phyloP scores from a whole-genome alignment of 352 stramenopile species.

The Nothophytophthora sp. region DNA sequence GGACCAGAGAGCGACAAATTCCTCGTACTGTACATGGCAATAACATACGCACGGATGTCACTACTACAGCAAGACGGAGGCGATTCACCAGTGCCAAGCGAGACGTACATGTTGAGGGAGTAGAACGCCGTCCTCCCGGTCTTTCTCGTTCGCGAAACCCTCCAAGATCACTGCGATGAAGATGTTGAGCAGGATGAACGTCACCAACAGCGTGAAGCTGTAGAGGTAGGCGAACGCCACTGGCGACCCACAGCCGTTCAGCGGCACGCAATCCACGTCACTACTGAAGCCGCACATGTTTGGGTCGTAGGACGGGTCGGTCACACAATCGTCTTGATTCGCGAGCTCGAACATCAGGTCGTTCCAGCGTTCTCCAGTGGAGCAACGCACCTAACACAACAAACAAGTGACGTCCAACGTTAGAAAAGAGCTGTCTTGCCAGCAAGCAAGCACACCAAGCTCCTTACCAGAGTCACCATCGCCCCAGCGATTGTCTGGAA shows the following conservation, averaged over 20 bases:
- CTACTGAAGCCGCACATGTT: conserved; percentile 65
- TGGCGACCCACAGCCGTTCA: conserved; percentile 72
- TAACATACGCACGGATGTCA: not conserved
- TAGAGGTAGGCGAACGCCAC: conserved; percentile 84
- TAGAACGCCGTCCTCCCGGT: conserved; percentile 58
- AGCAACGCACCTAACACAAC: conserved; percentile 80
- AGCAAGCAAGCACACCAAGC: not conserved
- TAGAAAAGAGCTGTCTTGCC: not conserved
- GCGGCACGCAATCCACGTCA: conserved; percentile 38
- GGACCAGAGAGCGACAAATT: conserved; percentile 77
- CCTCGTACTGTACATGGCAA: conserved; percentile 56
- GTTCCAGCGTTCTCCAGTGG: conserved; percentile 94
- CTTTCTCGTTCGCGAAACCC: conserved; percentile 82
- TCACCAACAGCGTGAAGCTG: conserved; percentile 88
- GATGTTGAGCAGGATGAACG: conserved; percentile 91
- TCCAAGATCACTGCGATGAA: conserved; percentile 93
- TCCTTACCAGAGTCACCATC: conserved; percentile 56
- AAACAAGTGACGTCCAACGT: conserved; percentile 6
- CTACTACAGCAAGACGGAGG: not conserved
- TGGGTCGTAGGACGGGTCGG: conserved; percentile 50
- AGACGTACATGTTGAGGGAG: conserved; percentile 56
- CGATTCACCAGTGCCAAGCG: not conserved
- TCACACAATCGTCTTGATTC: conserved; percentile 38
- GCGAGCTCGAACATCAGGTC: conserved; percentile 90
- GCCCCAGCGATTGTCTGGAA: conserved; percentile 86